Conservation (phyloP, 345 rosid species). For the Lepidium sativum region DNA sequence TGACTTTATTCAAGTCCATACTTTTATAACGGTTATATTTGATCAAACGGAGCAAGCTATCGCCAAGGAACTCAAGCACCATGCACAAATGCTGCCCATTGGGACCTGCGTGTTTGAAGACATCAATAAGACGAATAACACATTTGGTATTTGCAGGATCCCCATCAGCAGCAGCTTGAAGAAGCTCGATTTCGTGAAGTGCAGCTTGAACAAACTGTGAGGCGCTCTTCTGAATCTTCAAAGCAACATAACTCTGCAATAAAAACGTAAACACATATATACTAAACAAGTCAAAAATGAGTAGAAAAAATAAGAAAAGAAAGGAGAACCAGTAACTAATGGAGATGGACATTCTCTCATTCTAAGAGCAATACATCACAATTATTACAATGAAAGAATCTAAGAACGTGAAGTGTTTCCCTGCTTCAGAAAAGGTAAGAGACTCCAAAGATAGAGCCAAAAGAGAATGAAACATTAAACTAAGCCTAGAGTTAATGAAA, state of each 20-base stretch:
- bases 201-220: constrained; percentile 92
- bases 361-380: neutral
- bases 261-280: neutral
- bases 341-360: neutral
- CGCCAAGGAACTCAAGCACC: constrained; percentile 97
- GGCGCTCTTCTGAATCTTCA: constrained; percentile 96
- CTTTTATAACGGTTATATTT: constrained; percentile 69
- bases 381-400: neutral
- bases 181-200: constrained; percentile 78
- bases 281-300: neutral
- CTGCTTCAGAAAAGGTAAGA: neutral
- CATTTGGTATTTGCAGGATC: constrained; percentile 59
- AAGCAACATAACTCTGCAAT: constrained; percentile 66
- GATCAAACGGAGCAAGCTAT: constrained; percentile 79
- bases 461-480: neutral
- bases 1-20: constrained; percentile 61
- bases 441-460: neutral
- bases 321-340: neutral
- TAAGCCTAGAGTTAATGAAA: neutral
- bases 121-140: constrained; percentile 68
- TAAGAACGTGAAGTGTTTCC: neutral
- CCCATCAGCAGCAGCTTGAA: constrained; percentile 56
- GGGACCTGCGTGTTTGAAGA: constrained; percentile 83
- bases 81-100: constrained; percentile 93
- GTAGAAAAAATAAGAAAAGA: neutral